Base-by-base conservation (phyloP, 345 rosid genomes). In the Euphorbia pulcherrima region DNA sequence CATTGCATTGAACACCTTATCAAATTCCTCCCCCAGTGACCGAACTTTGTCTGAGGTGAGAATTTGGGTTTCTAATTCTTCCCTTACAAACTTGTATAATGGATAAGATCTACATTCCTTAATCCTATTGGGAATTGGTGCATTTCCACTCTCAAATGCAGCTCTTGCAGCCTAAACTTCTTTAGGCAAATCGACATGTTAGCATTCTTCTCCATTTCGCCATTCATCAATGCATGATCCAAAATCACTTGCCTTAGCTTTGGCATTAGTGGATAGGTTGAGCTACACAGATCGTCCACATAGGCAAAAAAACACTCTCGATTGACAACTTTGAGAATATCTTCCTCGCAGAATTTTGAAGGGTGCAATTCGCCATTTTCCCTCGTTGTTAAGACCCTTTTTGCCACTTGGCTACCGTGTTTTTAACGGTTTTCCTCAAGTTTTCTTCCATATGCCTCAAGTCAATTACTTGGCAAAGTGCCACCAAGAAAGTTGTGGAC, bases 11-110 rank as follows among this genome's bases (percentile, higher is more conserved):
- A 89, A 89, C 26, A 90, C 91, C 75, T 70, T 81, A 46, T 90
- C 93, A 61, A 86, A 90, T 72, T 82, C 92, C 72, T 89, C 92
- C 0, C 96, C 93, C 0, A 91, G 93, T 5, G 93, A 88, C 71
- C 50, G 24, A 6, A 80, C 82, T 26, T 78, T 86, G 70, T 87
- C 93, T 1, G 93, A 93, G 0, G 86, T 83, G 0, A 90, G 62
- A 71, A 86, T 65, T 2, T 72, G 83, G 0, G 87, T 78, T 11
- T 83, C 82, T 9, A 90, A 69, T 77, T 79, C 91, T 33, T 86
- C 83, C 27, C 96, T 79, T 50, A 88, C 83, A 7, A 90, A 83
- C 75, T 74, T 86, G 80, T 88, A 90, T 63, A 88, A 8, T 0
- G 97, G 94, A 56, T 86, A 88, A 7, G 92, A 86, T 63, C 92